Evolutionary conservation across 805 yeast genomes (phyloP).

Genomic region (Ogataea methylovora): DNA sequence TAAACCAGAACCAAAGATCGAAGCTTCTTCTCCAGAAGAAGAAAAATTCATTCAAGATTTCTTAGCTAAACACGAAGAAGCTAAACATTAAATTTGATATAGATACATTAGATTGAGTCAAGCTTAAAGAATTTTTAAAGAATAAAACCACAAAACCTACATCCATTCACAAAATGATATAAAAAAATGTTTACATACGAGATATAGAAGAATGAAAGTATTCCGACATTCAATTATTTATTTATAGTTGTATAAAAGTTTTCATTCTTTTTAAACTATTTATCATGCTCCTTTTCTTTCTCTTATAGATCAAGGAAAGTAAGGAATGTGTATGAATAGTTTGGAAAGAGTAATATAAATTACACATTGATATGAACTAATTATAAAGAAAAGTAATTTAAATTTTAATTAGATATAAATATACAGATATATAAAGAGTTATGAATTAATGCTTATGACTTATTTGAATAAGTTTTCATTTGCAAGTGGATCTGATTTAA

Average conservation of each 20-base stretch:
- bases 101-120: background rate
- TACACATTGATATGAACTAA: too few species aligned
- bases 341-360: too few species aligned
- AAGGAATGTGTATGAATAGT: too few species aligned
- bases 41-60: constrained; percentile 77
- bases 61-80: constrained; percentile 39
- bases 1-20: constrained; percentile 56
- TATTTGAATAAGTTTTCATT: constrained; percentile 71
- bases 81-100: constrained; percentile 21
- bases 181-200: too few species aligned
- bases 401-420: background rate
- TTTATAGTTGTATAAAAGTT: too few species aligned
- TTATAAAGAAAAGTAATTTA: background rate
- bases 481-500: constrained; percentile 76
- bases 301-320: too few species aligned
- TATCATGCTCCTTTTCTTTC: too few species aligned
- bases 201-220: too few species aligned
- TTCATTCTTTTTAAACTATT: too few species aligned
- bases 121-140: background rate
- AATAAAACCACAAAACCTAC: background rate
- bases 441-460: too few species aligned
- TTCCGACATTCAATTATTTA: too few species aligned
- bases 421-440: too few species aligned
- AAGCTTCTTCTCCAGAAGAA: constrained; percentile 80
- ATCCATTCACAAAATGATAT: background rate